A percentile compares a stretch with the other conserved stretches of the same genome.
phyloP scores from a whole-genome alignment of 129 eudicot species.

The Chrysanthemum lavandulifolium region DNA sequence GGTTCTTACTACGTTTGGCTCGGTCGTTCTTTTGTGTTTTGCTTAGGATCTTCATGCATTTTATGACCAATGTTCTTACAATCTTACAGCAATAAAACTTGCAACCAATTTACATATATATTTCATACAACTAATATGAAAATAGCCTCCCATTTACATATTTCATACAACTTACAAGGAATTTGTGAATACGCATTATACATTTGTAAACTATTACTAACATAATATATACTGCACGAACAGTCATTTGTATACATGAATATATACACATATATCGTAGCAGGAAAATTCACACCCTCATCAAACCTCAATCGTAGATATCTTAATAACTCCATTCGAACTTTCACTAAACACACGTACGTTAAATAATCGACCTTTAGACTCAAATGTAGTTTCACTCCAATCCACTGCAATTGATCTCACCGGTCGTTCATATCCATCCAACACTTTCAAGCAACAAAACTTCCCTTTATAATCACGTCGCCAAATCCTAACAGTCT shows the following conservation, averaged over 20 bases:
- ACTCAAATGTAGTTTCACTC: conserved; percentile 20
- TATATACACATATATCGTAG: too few species aligned
- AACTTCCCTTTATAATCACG: conserved; percentile 43
- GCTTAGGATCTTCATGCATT: too few species aligned
- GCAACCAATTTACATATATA: too few species aligned
- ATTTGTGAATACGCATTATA: too few species aligned
- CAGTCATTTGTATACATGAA: background rate
- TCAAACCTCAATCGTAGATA: conserved; percentile 48
- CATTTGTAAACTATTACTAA: background rate
- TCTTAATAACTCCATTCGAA: conserved; percentile 55
- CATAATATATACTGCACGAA: too few species aligned
- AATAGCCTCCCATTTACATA: too few species aligned
- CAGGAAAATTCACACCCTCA: background rate
- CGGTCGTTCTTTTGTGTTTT: too few species aligned
- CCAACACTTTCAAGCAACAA: conserved; percentile 60
- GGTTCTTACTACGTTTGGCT: too few species aligned
- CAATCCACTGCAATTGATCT: conserved; percentile 52
- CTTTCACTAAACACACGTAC: conserved; percentile 70
- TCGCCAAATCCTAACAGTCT: conserved; percentile 86
- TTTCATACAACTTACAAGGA: too few species aligned
- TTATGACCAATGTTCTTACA: too few species aligned
- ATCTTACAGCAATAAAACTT: too few species aligned
- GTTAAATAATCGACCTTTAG: background rate
- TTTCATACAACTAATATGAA: too few species aligned
- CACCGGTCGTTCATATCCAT: conserved; percentile 60